Evolutionary conservation across 305 asterid genomes (phyloP).

Genomic region (Fraxinus albicans): DNA sequence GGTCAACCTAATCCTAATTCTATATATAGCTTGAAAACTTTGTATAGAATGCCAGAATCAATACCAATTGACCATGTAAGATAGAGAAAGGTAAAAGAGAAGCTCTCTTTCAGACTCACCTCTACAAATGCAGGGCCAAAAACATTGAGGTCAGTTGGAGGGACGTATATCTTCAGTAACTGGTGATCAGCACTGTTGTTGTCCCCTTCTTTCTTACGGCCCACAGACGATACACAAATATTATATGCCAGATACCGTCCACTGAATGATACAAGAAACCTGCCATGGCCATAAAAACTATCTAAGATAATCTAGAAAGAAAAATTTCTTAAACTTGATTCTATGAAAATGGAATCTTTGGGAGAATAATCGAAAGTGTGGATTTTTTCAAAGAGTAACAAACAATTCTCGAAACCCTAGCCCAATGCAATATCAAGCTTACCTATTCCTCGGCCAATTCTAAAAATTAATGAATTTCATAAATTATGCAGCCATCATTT

Average conservation of each 20-base stretch:
- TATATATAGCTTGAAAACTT: neutral
- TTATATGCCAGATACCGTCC: conserved; percentile 69
- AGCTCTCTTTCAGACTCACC: conserved; percentile 38
- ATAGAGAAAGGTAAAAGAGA: neutral
- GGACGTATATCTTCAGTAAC: conserved; percentile 61
- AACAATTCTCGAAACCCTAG: neutral
- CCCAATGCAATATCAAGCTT: neutral
- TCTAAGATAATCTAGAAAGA: neutral
- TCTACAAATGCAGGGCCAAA: conserved; percentile 88
- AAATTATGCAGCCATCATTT: neutral
- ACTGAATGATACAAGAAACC: conserved; percentile 80
- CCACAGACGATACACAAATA: conserved; percentile 42
- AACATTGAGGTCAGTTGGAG: conserved; percentile 50
- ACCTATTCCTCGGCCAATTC: neutral
- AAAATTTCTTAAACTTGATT: neutral
- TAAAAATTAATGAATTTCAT: neutral
- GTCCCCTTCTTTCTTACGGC: conserved; percentile 41
- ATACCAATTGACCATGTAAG: neutral
- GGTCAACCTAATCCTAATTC: neutral
- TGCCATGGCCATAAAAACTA: conserved; percentile 29
- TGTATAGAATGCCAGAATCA: neutral
- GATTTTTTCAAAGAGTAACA: neutral
- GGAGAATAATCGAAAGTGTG: neutral
- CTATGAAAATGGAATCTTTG: neutral
- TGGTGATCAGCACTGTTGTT: conserved; percentile 53